These are phyloP conservation scores for Blepharisma stoltei DNA, from an alignment of 73 alveolate species.

Conservation along the genomic window DNA sequence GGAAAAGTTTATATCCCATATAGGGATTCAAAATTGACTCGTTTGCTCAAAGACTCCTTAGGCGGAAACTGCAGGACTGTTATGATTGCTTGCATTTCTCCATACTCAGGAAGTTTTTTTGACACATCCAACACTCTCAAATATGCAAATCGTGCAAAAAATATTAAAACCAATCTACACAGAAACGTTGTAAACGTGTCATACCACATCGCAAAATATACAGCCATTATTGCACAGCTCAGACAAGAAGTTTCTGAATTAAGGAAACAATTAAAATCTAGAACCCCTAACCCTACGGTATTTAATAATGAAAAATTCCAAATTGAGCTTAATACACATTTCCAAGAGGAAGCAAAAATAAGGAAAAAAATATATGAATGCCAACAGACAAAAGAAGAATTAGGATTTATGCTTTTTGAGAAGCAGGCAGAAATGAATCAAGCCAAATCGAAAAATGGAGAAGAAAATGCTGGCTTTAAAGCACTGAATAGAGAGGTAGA, in stretches of 20 bases:
- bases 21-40: constrained; percentile 97
- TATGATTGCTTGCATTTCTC: constrained; percentile 98
- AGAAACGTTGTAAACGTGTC: constrained; percentile 93
- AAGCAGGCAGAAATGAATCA: not conserved
- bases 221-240: constrained; percentile 73
- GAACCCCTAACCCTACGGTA: not conserved
- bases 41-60: constrained; percentile 93
- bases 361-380: not conserved
- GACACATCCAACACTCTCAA: constrained; percentile 98
- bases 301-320: not conserved
- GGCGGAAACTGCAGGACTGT: constrained; percentile 99
- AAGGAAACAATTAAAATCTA: not conserved
- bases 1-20: constrained; percentile 76
- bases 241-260: not conserved
- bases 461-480: too few species aligned
- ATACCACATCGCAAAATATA: constrained; percentile 96
- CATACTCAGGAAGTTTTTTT: constrained; percentile 43
- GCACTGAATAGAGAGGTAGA: not conserved
- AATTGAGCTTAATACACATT: not conserved
- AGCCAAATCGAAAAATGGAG: too few species aligned
- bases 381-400: not conserved
- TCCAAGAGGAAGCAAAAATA: constrained; percentile 2
- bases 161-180: constrained; percentile 90
- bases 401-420: not conserved
- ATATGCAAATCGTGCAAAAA: constrained; percentile 99